A percentile compares a stretch with the other conserved stretches of the same genome.
phyloP scores from a whole-genome alignment of 352 stramenopile species.

The Blastocystis sp. region DNA sequence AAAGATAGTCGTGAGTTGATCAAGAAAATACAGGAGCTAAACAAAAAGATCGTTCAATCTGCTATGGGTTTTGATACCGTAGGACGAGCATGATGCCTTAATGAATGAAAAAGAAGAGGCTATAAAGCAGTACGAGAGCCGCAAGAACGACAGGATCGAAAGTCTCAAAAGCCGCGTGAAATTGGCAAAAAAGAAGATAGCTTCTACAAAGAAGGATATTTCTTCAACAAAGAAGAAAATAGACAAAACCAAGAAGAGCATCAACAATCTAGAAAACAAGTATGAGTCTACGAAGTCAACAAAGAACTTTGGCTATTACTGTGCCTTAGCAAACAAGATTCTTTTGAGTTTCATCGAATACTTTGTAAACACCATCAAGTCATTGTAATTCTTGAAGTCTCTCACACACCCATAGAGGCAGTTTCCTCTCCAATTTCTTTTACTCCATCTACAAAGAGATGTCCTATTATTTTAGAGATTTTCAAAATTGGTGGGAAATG shows the following conservation, averaged over 20 bases:
- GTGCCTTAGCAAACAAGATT: background rate
- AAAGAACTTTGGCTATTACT: background rate
- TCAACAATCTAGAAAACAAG: background rate
- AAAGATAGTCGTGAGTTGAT: background rate
- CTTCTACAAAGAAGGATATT: background rate
- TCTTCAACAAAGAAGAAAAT: background rate
- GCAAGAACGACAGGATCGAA: conserved; percentile 13
- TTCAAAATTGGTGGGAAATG: too few species aligned
- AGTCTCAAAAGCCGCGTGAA: background rate
- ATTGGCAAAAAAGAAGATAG: background rate
- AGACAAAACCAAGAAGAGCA: background rate
- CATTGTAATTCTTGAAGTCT: too few species aligned
- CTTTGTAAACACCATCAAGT: too few species aligned
- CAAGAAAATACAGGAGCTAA: background rate
- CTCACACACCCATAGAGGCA: too few species aligned
- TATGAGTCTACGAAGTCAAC: background rate
- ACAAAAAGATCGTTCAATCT: background rate
- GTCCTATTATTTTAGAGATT: too few species aligned
- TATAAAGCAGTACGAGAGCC: background rate
- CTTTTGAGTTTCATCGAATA: background rate
- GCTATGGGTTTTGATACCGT: background rate
- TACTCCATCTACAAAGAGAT: too few species aligned
- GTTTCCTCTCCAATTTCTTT: too few species aligned
- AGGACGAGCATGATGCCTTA: background rate
- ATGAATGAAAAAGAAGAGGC: background rate